Evolutionary conservation across 331 rosid species (phyloP).

Genomic region (Rosa hybrid): DNA sequence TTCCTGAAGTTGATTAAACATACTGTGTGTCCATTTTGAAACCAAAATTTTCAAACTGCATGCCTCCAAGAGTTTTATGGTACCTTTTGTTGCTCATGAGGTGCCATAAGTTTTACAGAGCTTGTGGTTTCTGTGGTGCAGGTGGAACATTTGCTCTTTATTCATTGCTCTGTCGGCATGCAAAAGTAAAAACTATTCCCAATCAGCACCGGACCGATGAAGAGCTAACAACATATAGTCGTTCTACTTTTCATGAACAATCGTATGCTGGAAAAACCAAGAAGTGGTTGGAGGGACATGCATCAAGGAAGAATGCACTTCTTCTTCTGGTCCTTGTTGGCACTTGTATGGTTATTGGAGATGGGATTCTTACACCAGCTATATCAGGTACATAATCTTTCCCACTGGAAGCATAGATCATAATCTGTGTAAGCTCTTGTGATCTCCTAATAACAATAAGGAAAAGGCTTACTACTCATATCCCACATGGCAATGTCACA

Average conservation of each 20-base stretch:
- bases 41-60: background rate
- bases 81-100: slow-evolving; percentile 15
- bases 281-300: slow-evolving; percentile 74
- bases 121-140: slow-evolving; percentile 40
- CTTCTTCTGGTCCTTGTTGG: slow-evolving; percentile 96
- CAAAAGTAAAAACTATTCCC: slow-evolving; percentile 84
- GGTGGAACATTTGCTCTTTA: slow-evolving; percentile 97
- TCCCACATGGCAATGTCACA: background rate
- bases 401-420: background rate
- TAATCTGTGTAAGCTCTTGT: background rate
- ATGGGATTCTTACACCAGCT: slow-evolving; percentile 98
- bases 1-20: background rate
- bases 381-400: slow-evolving; percentile 67
- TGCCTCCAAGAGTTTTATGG: slow-evolving; percentile 3
- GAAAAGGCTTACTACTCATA: background rate
- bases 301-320: slow-evolving; percentile 61
- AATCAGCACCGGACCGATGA: slow-evolving; percentile 95
- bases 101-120: slow-evolving; percentile 23
- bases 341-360: slow-evolving; percentile 98
- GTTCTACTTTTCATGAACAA: slow-evolving; percentile 80
- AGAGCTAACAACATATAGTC: slow-evolving; percentile 93
- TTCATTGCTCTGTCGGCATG: slow-evolving; percentile 97
- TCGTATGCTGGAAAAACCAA: slow-evolving; percentile 87
- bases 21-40: background rate
- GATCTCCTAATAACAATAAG: background rate